Evolutionary conservation across 768 basidiomycete species (phyloP).

Genomic region (Tulasnella calospora): DNA sequence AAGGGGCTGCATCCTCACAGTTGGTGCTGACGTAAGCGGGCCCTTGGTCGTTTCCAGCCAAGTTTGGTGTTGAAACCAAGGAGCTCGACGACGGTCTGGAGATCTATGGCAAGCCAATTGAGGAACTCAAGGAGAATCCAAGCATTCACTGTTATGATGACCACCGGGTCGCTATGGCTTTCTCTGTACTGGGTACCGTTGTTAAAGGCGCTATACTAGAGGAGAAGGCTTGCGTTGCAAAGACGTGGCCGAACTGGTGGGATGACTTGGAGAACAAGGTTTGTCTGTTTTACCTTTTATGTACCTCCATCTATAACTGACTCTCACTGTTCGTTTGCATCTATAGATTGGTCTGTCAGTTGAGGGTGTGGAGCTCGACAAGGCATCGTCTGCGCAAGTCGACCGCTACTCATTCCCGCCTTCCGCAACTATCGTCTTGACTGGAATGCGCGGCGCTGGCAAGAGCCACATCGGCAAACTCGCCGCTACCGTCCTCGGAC

Average conservation of each 20-base stretch:
- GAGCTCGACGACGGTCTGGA: conserved; percentile 93
- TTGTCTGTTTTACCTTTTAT: conserved; percentile 24
- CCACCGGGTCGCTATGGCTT: conserved; percentile 98
- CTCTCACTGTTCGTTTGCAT: not conserved
- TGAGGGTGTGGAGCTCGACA: conserved; percentile 73
- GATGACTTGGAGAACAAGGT: conserved; percentile 96
- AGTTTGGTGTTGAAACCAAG: conserved; percentile 88
- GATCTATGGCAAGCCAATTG: conserved; percentile 69
- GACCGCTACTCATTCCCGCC: conserved; percentile 40
- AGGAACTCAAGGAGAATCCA: conserved; percentile 59
- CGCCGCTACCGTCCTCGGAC: conserved; percentile 65
- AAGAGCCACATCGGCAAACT: conserved; percentile 84
- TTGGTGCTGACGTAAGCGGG: not conserved
- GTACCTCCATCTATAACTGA: not conserved
- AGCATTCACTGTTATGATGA: conserved; percentile 96
- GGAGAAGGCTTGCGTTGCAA: conserved; percentile 96
- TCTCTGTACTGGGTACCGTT: conserved; percentile 78
- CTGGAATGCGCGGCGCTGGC: conserved; percentile 96
- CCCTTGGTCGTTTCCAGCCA: conserved; percentile 49
- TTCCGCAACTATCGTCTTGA: conserved; percentile 61
- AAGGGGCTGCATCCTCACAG: no score
- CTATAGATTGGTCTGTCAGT: conserved; percentile 80
- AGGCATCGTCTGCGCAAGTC: conserved; percentile 36
- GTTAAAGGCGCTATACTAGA: conserved; percentile 75
- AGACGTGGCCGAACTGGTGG: conserved; percentile 99